Evolutionary conservation across 305 asterid species (phyloP), one percentile per base, ranked within the genome.

Genomic region (Fraxinus dipetala): DNA sequence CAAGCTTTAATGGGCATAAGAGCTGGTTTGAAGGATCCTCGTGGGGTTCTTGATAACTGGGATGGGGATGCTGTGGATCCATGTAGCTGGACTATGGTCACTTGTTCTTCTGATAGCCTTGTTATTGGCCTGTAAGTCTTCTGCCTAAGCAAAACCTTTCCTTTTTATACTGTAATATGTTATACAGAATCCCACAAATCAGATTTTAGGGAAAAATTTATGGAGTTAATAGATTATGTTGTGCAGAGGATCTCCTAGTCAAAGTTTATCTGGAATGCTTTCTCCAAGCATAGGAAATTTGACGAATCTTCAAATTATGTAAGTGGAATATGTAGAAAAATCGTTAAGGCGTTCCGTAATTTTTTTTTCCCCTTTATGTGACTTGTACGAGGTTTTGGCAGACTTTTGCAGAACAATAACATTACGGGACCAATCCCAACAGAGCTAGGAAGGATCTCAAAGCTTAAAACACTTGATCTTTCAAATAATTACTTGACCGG

Each of bases 31-130:
- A 88, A 86, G 90, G 99, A 95, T 91, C 98, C 99, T 75, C 94
- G 87, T 85, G 97, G 97, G 65, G 96, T 95, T 75, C 98, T 95
- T 87, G 97, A 95, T 51, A 93, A 91, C 78, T 95, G 99, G 98
- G 99, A 95, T 91, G 93, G 92, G 56, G 90, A 91, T 81, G 92
- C 98, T 8, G 99, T 95, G 86, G 99, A 95, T 90, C 99, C 99
- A 26, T 95, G 99, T 92, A 93, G 98, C 88, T 95, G 98, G 99
- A 88, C 97, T 45, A 93, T 95, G 99, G 91, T 95, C 81, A 95
- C 99, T 77, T 95, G 99, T 83, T 94, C 97, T 36, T 54, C 90
- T 56, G 92, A 94, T 80, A 90, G 87, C 87, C 90, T 95, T 72
- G 99, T 94, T 82, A 90, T 93, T 88, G 98, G 98, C 88, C 84